phyloP scores from a whole-genome alignment of 2,329 filamentous ascomycete species.

The Exophiala mesophila region DNA sequence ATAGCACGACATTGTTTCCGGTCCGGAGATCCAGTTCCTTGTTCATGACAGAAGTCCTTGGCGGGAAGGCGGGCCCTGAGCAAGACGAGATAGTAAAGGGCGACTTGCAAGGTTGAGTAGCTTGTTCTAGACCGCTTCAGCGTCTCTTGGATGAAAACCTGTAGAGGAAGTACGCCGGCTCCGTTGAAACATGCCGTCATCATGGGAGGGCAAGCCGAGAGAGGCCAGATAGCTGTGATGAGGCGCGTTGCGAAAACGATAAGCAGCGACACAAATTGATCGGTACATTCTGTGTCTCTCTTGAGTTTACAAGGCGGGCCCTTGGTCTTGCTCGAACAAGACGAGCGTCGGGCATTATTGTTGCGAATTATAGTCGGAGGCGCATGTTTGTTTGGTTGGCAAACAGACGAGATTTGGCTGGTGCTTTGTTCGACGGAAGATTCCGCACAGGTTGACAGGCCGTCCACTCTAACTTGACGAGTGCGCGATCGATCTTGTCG shows the following conservation, averaged over 20 bases:
- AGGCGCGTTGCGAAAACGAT: constrained; percentile 91
- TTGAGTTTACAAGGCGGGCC: constrained; percentile 18
- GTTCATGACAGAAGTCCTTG: constrained; percentile 81
- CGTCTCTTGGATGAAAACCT: constrained; percentile 96
- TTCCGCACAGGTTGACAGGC: neutral
- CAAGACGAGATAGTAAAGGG: constrained; percentile 90
- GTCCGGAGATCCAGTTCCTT: constrained; percentile 49
- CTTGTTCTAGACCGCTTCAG: constrained; percentile 89
- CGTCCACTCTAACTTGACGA: neutral
- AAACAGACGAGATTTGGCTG: neutral
- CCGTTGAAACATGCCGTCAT: constrained; percentile 60
- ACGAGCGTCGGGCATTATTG: constrained; percentile 8
- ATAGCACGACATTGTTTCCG: constrained; percentile 57
- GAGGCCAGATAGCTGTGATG: constrained; percentile 94
- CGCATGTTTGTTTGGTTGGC: neutral
- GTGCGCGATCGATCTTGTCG: neutral
- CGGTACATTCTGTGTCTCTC: constrained; percentile 25
- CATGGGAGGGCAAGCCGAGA: constrained; percentile 74
- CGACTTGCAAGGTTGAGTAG: constrained; percentile 95
- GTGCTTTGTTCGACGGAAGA: neutral
- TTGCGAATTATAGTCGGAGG: constrained; percentile 2
- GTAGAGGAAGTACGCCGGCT: constrained; percentile 78
- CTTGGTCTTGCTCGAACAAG: constrained; percentile 7
- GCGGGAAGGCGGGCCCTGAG: constrained; percentile 85
- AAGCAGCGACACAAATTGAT: constrained; percentile 25